phyloP scores from a whole-genome alignment of 345 rosid genomes.

The Turnera subulata region DNA sequence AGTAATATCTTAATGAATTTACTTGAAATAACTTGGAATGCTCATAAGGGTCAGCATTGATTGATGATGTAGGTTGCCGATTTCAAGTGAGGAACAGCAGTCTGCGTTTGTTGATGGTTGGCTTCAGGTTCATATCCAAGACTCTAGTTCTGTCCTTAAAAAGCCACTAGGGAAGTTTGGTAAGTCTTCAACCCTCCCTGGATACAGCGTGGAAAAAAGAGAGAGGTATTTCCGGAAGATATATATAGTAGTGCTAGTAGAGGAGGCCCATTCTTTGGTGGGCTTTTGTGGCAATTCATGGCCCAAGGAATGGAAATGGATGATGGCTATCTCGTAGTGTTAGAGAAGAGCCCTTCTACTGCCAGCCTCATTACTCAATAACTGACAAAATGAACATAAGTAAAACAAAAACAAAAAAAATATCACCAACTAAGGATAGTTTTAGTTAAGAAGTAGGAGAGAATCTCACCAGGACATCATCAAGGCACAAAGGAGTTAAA shows the following conservation, averaged over 20 bases:
- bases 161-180: constrained; percentile 74
- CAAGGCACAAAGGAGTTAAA: too few species aligned
- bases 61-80: constrained; percentile 62
- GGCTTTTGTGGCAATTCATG: constrained; percentile 68
- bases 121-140: constrained; percentile 45
- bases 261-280: constrained; percentile 54
- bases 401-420: too few species aligned
- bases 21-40: too few species aligned
- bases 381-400: too few species aligned
- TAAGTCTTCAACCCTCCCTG: constrained; percentile 39
- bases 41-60: too few species aligned
- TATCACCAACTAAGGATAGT: too few species aligned
- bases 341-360: constrained; percentile 55
- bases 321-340: constrained; percentile 63
- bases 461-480: too few species aligned
- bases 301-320: constrained; percentile 37
- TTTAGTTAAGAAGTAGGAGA: too few species aligned
- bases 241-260: constrained; percentile 41
- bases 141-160: constrained; percentile 34
- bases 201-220: constrained; percentile 46
- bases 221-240: constrained; percentile 36
- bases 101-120: constrained; percentile 44
- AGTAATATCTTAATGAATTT: too few species aligned
- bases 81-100: constrained; percentile 34
- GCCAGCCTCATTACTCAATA: constrained; percentile 45